Percentiles rank a stretch among this genome's conserved stretches.
These are phyloP conservation scores for Cladosporium sp. DNA, from an alignment of 2,329 filamentous ascomycete genomes.

Conservation along the genomic window DNA sequence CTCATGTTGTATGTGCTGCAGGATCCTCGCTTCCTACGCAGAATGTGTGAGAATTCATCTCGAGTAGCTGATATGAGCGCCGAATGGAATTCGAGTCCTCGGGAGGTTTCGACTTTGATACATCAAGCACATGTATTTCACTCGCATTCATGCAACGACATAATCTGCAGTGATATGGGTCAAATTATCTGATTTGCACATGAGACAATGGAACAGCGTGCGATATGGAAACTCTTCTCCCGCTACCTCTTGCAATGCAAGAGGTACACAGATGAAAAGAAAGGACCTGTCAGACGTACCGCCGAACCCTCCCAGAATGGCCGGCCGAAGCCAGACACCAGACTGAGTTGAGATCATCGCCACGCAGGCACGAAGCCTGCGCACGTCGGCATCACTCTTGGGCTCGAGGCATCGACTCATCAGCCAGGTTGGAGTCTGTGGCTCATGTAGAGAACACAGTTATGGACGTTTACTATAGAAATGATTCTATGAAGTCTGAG, in stretches of 20 bases:
- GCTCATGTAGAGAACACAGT: slow-evolving; percentile 27
- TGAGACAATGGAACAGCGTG: no score
- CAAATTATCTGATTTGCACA: no score
- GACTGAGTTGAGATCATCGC: slow-evolving; percentile 40
- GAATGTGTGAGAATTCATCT: no score
- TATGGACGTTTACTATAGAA: slow-evolving; percentile 27
- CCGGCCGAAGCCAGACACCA: slow-evolving; percentile 39
- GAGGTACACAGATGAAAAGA: slow-evolving; percentile 32
- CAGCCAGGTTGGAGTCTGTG: slow-evolving; percentile 39
- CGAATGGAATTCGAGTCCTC: no score
- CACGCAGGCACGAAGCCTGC: slow-evolving; percentile 27
- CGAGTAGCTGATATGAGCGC: no score
- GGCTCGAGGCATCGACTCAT: slow-evolving; percentile 39
- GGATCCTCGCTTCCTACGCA: no score
- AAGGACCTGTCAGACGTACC: slow-evolving; percentile 39
- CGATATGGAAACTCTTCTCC: slow-evolving; percentile 16
- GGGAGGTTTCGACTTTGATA: no score
- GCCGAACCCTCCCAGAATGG: slow-evolving; percentile 36
- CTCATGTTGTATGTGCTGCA: no score
- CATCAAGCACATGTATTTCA: no score
- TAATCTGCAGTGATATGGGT: no score
- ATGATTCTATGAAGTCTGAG: slow-evolving; percentile 27
- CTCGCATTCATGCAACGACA: no score
- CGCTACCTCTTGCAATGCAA: background rate
- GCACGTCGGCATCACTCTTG: slow-evolving; percentile 40